Percentiles rank a stretch among this genome's conserved stretches.
Conservation (phyloP, 2,329 filamentous ascomycete species). For the Neodidymelliopsis sp. region DNA sequence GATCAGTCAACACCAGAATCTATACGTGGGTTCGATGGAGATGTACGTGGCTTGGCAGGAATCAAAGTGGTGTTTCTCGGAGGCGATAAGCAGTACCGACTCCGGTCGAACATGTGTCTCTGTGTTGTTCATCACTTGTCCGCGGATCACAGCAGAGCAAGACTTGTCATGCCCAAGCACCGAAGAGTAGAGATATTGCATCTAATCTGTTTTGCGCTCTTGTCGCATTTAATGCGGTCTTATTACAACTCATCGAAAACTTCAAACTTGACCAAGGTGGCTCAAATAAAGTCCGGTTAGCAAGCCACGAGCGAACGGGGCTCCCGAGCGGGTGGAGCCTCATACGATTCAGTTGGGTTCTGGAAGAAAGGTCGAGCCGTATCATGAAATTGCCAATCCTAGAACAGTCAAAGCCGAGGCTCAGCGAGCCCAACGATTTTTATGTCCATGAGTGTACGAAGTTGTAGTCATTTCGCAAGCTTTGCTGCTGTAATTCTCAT, state of each 20-base stretch:
- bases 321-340: conserved; percentile 28
- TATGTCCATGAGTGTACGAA: neutral
- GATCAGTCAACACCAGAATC: neutral
- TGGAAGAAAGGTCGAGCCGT: conserved; percentile 22
- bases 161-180: no score
- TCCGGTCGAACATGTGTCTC: no score
- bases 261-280: conserved; percentile 9
- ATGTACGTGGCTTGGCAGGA: conserved; percentile 2
- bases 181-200: no score
- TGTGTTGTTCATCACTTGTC: no score
- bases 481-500: neutral
- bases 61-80: neutral
- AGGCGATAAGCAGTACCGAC: conserved; percentile 3
- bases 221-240: neutral
- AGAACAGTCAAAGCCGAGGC: conserved; percentile 9
- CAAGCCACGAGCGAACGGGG: conserved; percentile 22
- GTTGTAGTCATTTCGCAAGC: neutral
- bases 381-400: conserved; percentile 20
- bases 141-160: neutral
- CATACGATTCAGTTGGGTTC: conserved; percentile 25
- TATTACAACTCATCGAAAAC: conserved; percentile 1
- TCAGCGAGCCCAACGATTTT: neutral
- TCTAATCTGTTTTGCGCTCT: no score
- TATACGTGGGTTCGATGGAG: conserved; percentile 1
- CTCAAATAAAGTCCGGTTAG: conserved; percentile 20